Evolutionary conservation across 148 eudicot genomes (phyloP).

Genomic region (Selenicereus undatus): DNA sequence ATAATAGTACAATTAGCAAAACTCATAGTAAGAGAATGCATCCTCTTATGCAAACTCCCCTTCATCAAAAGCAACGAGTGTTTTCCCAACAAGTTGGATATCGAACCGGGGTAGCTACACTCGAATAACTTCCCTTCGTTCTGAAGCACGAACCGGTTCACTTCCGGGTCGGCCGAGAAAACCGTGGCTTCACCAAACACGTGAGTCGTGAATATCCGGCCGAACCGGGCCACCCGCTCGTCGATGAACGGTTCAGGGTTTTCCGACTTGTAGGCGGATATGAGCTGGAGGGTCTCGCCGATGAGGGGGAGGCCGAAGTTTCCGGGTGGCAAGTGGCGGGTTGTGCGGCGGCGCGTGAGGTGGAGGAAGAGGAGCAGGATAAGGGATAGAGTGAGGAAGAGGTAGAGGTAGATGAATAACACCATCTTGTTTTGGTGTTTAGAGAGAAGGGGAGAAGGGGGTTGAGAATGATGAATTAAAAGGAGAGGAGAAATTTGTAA

Average conservation of each 20-base stretch:
- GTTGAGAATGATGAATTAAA: background rate
- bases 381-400: background rate
- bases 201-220: constrained; percentile 76
- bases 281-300: constrained; percentile 89
- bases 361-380: constrained; percentile 30
- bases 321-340: constrained; percentile 76
- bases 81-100: constrained; percentile 66
- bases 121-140: constrained; percentile 87
- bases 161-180: constrained; percentile 81
- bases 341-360: constrained; percentile 26
- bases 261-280: constrained; percentile 80
- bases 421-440: background rate
- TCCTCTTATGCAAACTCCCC: constrained; percentile 72
- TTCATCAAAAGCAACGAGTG: constrained; percentile 79
- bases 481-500: background rate
- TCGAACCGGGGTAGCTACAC: constrained; percentile 87
- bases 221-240: constrained; percentile 59
- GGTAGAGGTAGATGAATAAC: background rate
- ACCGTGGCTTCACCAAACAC: constrained; percentile 81
- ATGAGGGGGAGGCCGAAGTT: constrained; percentile 64
- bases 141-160: constrained; percentile 70
- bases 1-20: constrained; percentile 68
- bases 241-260: constrained; percentile 95
- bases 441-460: background rate
- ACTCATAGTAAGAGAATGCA: constrained; percentile 88